Percentiles rank a stretch among this genome's conserved stretches.
Evolutionary conservation across 2,329 filamentous ascomycete species (phyloP).

Genomic region (Fusarium odoratissimum): DNA sequence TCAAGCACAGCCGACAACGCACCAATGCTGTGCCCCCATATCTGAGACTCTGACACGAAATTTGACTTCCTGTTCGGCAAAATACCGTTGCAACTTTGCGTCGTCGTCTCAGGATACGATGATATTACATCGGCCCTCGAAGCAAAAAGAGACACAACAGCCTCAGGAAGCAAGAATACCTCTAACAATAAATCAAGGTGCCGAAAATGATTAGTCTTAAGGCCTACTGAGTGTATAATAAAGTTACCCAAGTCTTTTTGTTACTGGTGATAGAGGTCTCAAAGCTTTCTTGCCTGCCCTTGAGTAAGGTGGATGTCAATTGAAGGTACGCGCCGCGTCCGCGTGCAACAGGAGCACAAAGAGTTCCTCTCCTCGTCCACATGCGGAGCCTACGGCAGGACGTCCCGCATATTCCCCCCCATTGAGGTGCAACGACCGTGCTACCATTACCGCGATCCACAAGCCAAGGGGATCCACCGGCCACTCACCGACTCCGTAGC

Average conservation of each 20-base stretch:
- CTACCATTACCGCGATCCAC: conserved; percentile 31
- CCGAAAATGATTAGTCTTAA: background rate
- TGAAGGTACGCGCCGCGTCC: conserved; percentile 36
- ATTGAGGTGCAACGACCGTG: conserved; percentile 36
- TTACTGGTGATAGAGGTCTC: background rate
- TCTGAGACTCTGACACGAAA: conserved; percentile 12
- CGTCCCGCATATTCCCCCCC: conserved; percentile 35
- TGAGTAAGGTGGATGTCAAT: conserved; percentile 9
- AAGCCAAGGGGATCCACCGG: conserved; percentile 37
- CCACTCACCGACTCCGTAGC: conserved; percentile 45
- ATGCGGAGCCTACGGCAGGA: conserved; percentile 30
- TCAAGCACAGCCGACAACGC: conserved; percentile 32
- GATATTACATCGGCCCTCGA: conserved; percentile 4
- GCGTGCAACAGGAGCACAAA: conserved; percentile 18
- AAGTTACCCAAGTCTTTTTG: background rate
- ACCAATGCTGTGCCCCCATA: conserved; percentile 10
- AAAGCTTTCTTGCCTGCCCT: background rate
- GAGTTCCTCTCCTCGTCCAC: conserved; percentile 14
- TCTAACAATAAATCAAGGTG: background rate
- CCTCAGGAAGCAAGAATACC: background rate
- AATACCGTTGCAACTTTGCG: background rate
- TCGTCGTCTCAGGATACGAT: conserved; percentile 6
- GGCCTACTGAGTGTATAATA: background rate
- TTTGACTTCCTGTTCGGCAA: background rate
- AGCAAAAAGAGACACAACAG: background rate